Evolutionary conservation across 768 basidiomycete species (phyloP).

Genomic region (Mrakia frigida): DNA sequence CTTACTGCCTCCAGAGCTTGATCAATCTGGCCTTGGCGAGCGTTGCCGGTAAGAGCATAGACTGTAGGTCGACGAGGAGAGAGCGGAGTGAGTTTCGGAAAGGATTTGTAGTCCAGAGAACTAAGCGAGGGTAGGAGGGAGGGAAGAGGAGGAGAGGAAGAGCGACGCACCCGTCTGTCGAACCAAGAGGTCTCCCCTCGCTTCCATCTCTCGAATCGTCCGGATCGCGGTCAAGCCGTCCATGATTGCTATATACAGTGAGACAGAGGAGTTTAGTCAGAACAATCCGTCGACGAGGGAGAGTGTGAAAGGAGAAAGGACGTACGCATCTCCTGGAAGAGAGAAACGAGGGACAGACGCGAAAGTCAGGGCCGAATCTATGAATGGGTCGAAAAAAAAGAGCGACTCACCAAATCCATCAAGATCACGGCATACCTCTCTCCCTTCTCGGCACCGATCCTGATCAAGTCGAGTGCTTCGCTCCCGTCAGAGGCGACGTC

Average conservation of each 20-base stretch:
- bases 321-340: not conserved
- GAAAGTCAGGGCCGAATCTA: not conserved
- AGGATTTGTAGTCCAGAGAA: too few relatives aligned
- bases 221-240: slow-evolving; percentile 35
- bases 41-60: slow-evolving; percentile 13
- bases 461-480: slow-evolving; percentile 9
- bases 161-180: not conserved
- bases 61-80: not conserved
- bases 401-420: slow-evolving; percentile 14
- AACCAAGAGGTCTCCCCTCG: slow-evolving; percentile 3
- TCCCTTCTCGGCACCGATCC: not conserved
- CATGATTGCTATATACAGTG: slow-evolving; percentile 34
- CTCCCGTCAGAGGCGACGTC: slow-evolving; percentile 25
- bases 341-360: not conserved
- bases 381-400: not conserved
- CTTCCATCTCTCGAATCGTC: slow-evolving; percentile 32
- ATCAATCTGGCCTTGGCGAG: slow-evolving; percentile 3
- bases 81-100: not conserved
- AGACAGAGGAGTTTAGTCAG: too few relatives aligned
- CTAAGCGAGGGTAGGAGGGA: not conserved
- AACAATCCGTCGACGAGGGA: too few relatives aligned
- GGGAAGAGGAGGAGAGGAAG: not conserved
- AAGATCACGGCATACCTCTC: slow-evolving; percentile 9
- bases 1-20: not conserved
- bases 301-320: not conserved